These are phyloP conservation scores for Cystobasidium sp. DNA, from an alignment of 1,284 basidiomycete genomes.

Conservation along the genomic window DNA sequence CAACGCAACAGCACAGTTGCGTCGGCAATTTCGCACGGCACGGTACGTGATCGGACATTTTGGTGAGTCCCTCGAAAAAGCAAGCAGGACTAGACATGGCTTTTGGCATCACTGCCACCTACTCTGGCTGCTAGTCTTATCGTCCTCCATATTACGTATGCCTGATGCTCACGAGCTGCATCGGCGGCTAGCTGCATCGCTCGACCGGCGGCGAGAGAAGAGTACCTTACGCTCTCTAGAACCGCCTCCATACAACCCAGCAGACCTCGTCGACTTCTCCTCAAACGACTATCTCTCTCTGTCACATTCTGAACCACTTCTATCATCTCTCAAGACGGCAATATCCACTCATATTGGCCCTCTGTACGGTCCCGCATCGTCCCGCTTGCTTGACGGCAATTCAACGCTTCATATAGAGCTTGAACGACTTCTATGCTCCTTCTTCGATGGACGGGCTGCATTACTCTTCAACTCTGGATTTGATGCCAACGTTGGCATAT, in stretches of 20 bases:
- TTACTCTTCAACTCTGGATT: conserved; percentile 93
- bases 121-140: too few species aligned
- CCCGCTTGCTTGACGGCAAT: conserved; percentile 82
- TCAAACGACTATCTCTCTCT: conserved; percentile 96
- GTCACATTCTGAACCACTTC: conserved; percentile 66
- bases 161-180: conserved; percentile 13
- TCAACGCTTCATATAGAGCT: conserved; percentile 69
- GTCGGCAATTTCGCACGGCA: too few species aligned
- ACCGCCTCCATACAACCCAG: conserved; percentile 24
- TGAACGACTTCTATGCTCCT: conserved; percentile 68
- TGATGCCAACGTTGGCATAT: conserved; percentile 87
- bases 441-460: conserved; percentile 68
- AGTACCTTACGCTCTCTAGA: conserved; percentile 29
- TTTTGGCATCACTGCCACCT: not conserved
- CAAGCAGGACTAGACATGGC: too few species aligned
- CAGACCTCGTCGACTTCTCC: conserved; percentile 68
- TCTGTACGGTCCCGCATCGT: conserved; percentile 80
- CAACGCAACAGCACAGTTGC: too few species aligned
- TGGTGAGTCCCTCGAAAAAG: too few species aligned
- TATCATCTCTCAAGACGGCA: conserved; percentile 63
- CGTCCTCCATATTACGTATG: conserved; percentile 1
- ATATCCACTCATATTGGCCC: conserved; percentile 55
- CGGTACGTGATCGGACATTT: too few species aligned
- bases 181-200: conserved; percentile 14
- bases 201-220: conserved; percentile 1